A percentile compares a stretch with the other conserved stretches of the same genome.
Evolutionary conservation across 768 basidiomycete species (phyloP).

Genomic region (Naematelia aurantialba): DNA sequence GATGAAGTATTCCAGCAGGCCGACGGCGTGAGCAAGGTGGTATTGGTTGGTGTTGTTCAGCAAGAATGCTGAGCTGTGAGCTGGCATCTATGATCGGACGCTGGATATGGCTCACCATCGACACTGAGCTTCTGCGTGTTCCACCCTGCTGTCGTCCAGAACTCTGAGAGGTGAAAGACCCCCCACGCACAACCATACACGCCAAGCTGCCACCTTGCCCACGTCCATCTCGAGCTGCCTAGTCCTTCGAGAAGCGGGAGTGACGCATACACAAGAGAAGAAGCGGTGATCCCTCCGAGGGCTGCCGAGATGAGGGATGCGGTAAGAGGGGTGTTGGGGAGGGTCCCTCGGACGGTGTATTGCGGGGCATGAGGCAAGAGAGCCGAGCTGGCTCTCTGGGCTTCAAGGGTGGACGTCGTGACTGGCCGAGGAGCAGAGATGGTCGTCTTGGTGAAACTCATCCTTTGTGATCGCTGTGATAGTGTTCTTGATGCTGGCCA

Average conservation of each 20-base stretch:
- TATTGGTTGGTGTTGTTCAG: slow-evolving; percentile 85
- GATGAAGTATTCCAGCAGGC: slow-evolving; percentile 73
- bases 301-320: slow-evolving; percentile 74
- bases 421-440: slow-evolving; percentile 12
- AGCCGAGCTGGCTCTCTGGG: background rate
- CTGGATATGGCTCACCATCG: slow-evolving; percentile 70
- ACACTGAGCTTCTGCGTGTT: slow-evolving; percentile 87
- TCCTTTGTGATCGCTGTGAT: background rate
- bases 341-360: slow-evolving; percentile 55
- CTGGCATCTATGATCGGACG: background rate
- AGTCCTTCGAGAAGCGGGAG: slow-evolving; percentile 18
- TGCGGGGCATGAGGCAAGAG: slow-evolving; percentile 33
- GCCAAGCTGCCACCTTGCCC: slow-evolving; percentile 71
- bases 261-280: slow-evolving; percentile 54
- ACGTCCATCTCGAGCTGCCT: slow-evolving; percentile 52
- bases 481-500: too few species aligned
- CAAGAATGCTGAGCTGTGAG: slow-evolving; percentile 66
- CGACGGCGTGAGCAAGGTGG: slow-evolving; percentile 74
- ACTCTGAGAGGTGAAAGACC: slow-evolving; percentile 89
- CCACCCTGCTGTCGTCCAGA: slow-evolving; percentile 92
- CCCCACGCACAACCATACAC: slow-evolving; percentile 81
- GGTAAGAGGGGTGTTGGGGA: slow-evolving; percentile 86
- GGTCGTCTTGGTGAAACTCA: slow-evolving; percentile 3
- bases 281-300: slow-evolving; percentile 68
- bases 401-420: background rate